A percentile compares a stretch with the other conserved stretches of the same genome.
Evolutionary conservation across 106 monocot species (phyloP).

Genomic region (Acanthochlamys bracteata): DNA sequence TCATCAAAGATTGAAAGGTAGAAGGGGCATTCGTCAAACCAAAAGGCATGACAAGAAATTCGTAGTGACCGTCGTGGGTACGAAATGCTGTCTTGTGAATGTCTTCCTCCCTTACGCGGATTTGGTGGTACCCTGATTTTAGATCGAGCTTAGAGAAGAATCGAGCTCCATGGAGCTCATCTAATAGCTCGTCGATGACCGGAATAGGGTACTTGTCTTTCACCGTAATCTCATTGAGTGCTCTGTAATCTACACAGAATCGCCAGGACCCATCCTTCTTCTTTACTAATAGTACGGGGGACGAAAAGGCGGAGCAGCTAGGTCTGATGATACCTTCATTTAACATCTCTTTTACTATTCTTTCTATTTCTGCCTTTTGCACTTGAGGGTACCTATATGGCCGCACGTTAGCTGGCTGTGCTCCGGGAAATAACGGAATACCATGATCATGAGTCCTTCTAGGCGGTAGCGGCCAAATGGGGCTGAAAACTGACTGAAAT

Average conservation of each 20-base stretch:
- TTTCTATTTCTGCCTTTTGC: background rate
- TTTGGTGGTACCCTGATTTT: conserved; percentile 7
- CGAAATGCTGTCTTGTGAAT: conserved; percentile 2
- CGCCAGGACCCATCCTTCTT: background rate
- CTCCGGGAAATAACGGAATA: background rate
- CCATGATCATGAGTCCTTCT: background rate
- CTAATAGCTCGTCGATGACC: conserved; percentile 9
- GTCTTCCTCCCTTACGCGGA: background rate
- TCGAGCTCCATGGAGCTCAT: background rate
- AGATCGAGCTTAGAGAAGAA: conserved; percentile 18
- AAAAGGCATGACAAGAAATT: conserved; percentile 1
- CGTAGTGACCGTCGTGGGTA: background rate
- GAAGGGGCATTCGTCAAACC: conserved; percentile 2
- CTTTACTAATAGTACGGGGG: background rate
- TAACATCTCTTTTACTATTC: background rate
- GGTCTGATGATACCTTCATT: background rate
- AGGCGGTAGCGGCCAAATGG: background rate
- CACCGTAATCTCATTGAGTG: background rate
- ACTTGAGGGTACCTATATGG: background rate
- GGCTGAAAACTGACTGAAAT: no score
- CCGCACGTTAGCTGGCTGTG: background rate
- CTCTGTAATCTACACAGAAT: background rate
- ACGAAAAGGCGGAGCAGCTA: background rate
- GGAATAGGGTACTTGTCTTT: conserved; percentile 14
- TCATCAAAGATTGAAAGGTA: conserved; percentile 1